A percentile compares a stretch with the other conserved stretches of the same genome.
Evolutionary conservation across 441 rosid species (phyloP).

Genomic region (Melastoma candidum): DNA sequence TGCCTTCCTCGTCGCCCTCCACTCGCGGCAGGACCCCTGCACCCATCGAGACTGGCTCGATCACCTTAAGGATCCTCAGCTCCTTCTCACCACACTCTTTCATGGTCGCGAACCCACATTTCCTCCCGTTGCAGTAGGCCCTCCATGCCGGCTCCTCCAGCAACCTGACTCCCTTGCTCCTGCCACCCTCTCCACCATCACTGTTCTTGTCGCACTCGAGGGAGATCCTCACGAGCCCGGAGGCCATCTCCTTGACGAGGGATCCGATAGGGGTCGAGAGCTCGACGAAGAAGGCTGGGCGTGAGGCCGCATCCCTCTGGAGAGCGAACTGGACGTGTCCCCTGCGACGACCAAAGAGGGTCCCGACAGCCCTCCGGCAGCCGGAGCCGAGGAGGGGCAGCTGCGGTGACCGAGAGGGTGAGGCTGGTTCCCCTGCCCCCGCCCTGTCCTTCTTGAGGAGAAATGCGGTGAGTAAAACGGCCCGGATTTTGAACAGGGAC

Average conservation of each 20-base stretch:
- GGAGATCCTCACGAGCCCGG: slow-evolving; percentile 86
- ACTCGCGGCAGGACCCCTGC: slow-evolving; percentile 82
- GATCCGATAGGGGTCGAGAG: slow-evolving; percentile 85
- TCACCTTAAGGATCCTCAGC: slow-evolving; percentile 61
- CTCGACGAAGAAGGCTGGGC: slow-evolving; percentile 78
- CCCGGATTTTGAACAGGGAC: too few species aligned
- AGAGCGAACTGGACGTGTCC: slow-evolving; percentile 93
- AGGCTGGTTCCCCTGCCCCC: too few species aligned
- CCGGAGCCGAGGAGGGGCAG: slow-evolving; percentile 24
- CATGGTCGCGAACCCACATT: slow-evolving; percentile 70
- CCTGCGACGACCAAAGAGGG: slow-evolving; percentile 75
- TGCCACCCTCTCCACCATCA: not conserved
- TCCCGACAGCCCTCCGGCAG: slow-evolving; percentile 42
- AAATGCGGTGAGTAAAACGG: too few species aligned
- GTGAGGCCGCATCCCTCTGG: slow-evolving; percentile 64
- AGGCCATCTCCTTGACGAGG: slow-evolving; percentile 84
- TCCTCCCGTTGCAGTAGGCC: slow-evolving; percentile 88
- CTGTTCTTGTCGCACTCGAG: slow-evolving; percentile 68
- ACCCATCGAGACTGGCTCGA: slow-evolving; percentile 92
- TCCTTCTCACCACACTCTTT: slow-evolving; percentile 69
- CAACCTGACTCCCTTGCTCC: slow-evolving; percentile 29
- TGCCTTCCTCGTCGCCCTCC: slow-evolving; percentile 22
- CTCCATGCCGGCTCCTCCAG: slow-evolving; percentile 88
- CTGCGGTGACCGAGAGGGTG: too few species aligned
- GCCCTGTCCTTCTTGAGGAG: too few species aligned